These are phyloP conservation scores for Kwoniella pini DNA, from an alignment of 768 basidiomycete genomes.

Conservation along the genomic window DNA sequence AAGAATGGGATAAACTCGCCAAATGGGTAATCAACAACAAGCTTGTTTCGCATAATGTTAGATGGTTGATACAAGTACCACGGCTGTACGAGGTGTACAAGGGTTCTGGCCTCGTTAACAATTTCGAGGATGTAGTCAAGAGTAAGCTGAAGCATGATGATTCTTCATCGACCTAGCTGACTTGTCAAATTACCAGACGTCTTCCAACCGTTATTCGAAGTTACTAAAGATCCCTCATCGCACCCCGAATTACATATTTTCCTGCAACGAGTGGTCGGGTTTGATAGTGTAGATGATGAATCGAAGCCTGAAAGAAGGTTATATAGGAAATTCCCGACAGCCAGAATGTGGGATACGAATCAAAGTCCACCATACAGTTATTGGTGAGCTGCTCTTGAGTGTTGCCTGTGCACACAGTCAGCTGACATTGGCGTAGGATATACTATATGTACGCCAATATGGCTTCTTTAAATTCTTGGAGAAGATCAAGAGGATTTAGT, in stretches of 20 bases:
- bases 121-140: conserved; percentile 84
- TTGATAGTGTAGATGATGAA: conserved; percentile 99
- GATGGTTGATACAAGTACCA: conserved; percentile 96
- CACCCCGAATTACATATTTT: conserved; percentile 96
- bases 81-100: conserved; percentile 95
- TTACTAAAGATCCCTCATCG: conserved; percentile 81
- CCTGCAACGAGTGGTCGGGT: conserved; percentile 90
- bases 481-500: conserved; percentile 87
- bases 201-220: conserved; percentile 91
- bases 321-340: conserved; percentile 91
- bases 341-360: conserved; percentile 79
- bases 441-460: conserved; percentile 99
- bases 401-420: background rate
- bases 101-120: conserved; percentile 74
- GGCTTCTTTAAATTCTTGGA: conserved; percentile 91
- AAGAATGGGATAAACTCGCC: conserved; percentile 98
- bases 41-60: conserved; percentile 91
- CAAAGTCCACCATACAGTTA: conserved; percentile 95
- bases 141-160: no score
- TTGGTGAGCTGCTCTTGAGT: conserved; percentile 63
- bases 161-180: background rate
- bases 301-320: conserved; percentile 88
- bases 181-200: conserved; percentile 74
- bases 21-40: conserved; percentile 95
- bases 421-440: conserved; percentile 59